Percentiles rank a stretch among this genome's conserved stretches.
Conservation (phyloP, 176 grass and related monocot genomes). For the Juncus inflexus region DNA sequence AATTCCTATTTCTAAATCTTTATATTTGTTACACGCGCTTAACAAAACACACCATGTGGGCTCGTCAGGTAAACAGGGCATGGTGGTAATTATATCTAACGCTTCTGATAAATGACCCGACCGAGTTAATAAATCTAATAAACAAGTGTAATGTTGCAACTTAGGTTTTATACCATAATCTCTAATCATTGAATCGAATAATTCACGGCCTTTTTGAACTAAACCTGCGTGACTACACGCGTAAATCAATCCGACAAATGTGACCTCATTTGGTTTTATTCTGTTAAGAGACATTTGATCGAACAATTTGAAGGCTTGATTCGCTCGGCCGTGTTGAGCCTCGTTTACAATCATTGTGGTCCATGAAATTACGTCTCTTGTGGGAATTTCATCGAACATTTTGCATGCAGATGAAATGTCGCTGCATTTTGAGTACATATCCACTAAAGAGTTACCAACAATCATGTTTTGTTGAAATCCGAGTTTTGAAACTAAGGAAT, state of each 20-base stretch:
- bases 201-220: constrained; percentile 62
- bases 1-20: constrained; percentile 47
- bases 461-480: constrained; percentile 55
- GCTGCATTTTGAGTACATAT: constrained; percentile 97
- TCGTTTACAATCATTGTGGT: constrained; percentile 88
- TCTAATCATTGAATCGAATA: constrained; percentile 67
- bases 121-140: constrained; percentile 82
- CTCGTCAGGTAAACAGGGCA: constrained; percentile 76
- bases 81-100: constrained; percentile 53
- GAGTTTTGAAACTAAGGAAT: constrained; percentile 40
- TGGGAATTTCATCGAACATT: constrained; percentile 50
- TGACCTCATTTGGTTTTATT: constrained; percentile 74
- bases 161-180: constrained; percentile 63
- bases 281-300: constrained; percentile 56
- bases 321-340: constrained; percentile 61
- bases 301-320: constrained; percentile 48
- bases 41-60: constrained; percentile 61
- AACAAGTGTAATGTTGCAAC: constrained; percentile 83
- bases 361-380: constrained; percentile 61
- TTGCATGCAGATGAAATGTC: constrained; percentile 72
- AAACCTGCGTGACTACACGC: constrained; percentile 88
- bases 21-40: constrained; percentile 81
- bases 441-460: constrained; percentile 61
- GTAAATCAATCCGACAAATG: constrained; percentile 82
- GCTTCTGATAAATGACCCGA: constrained; percentile 71